phyloP scores from a whole-genome alignment of 164 flowering plant genomes.

The Houttuynia cordata region DNA sequence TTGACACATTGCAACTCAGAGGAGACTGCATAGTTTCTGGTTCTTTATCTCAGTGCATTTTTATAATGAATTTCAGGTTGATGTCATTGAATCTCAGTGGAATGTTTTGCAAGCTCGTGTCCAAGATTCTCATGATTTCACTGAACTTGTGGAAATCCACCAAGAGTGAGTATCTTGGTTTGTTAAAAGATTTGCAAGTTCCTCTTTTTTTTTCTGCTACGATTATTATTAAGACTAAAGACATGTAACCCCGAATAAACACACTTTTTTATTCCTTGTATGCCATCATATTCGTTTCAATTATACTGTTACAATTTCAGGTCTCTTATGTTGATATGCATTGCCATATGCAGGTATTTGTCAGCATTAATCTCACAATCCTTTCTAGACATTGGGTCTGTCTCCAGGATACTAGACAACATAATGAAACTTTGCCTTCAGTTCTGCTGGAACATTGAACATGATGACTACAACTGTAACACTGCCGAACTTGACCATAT shows the following conservation, averaged over 20 bases:
- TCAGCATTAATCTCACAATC: constrained; percentile 95
- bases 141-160: constrained; percentile 88
- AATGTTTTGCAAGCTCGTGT: constrained; percentile 77
- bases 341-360: constrained; percentile 53
- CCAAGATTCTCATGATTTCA: constrained; percentile 85
- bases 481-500: constrained; percentile 64
- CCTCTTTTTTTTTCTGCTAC: background rate
- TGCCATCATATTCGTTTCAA: background rate
- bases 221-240: too few species aligned
- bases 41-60: background rate
- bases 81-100: constrained; percentile 99
- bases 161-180: constrained; percentile 59
- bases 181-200: background rate
- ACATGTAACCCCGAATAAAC: background rate
- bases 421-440: constrained; percentile 94
- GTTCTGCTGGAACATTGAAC: constrained; percentile 89
- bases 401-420: constrained; percentile 86
- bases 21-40: background rate
- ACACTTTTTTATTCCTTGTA: background rate
- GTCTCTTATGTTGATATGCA: background rate
- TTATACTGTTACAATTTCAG: too few species aligned
- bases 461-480: constrained; percentile 49
- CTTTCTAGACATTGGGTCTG: constrained; percentile 94
- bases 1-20: background rate
- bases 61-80: constrained; percentile 46